phyloP scores from a whole-genome alignment of 2,329 filamentous ascomycete genomes.

The Pseudocercospora fijiensis region DNA sequence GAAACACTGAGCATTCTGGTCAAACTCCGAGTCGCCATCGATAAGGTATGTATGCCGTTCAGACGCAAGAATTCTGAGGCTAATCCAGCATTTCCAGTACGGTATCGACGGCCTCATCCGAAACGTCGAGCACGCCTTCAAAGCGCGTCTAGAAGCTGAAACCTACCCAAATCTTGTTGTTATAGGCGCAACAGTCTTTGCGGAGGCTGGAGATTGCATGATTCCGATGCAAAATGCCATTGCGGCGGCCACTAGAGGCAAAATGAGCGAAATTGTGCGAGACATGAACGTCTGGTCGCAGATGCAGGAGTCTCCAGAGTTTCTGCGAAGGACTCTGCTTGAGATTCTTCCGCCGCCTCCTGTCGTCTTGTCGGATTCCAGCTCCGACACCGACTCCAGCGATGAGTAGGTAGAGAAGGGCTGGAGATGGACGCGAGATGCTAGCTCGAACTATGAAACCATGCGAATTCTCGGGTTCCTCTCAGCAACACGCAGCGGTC shows the following conservation, averaged over 20 bases:
- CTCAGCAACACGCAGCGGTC: too few species aligned
- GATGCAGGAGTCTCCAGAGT: not conserved
- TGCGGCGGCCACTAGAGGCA: too few species aligned
- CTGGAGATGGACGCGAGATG: too few species aligned
- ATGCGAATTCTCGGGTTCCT: too few species aligned
- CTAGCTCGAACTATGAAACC: too few species aligned
- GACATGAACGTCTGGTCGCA: not conserved
- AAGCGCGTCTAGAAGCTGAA: not conserved
- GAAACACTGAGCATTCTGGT: rapidly evolving
- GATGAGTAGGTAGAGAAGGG: too few species aligned
- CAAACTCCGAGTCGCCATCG: not conserved
- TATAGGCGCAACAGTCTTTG: not conserved
- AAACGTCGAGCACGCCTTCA: not conserved
- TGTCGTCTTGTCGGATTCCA: not conserved
- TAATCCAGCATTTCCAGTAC: not conserved
- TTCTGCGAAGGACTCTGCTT: not conserved
- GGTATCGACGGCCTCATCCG: not conserved
- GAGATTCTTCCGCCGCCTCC: not conserved
- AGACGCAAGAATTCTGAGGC: too few species aligned
- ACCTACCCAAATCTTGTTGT: too few species aligned
- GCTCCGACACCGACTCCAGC: too few species aligned
- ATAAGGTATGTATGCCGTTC: not conserved
- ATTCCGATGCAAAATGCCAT: not conserved
- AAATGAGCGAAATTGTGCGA: not conserved
- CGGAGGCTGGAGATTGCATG: not conserved